A percentile compares a stretch with the other conserved stretches of the same genome.
Evolutionary conservation across 768 basidiomycete genomes (phyloP).

Genomic region (Suillus tomentosus): DNA sequence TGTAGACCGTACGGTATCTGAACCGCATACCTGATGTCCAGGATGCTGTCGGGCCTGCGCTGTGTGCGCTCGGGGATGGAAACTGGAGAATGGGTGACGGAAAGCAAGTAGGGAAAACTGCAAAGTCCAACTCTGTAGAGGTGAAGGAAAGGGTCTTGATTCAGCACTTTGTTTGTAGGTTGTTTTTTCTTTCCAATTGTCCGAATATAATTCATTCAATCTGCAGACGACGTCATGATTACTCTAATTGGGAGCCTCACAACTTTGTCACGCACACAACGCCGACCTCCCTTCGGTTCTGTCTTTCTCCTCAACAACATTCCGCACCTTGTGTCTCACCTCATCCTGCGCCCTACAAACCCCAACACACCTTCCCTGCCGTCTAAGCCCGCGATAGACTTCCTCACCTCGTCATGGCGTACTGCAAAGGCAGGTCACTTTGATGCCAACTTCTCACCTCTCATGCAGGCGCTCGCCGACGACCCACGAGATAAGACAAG

Average conservation of each 20-base stretch:
- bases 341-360: slow-evolving; percentile 54
- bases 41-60: slow-evolving; percentile 62
- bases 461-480: slow-evolving; percentile 64
- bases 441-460: slow-evolving; percentile 77
- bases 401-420: slow-evolving; percentile 71
- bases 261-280: slow-evolving; percentile 59
- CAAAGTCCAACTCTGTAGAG: slow-evolving; percentile 43
- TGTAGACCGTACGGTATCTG: slow-evolving; percentile 68
- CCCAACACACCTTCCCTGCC: slow-evolving; percentile 51
- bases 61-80: slow-evolving; percentile 77
- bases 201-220: background rate
- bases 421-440: slow-evolving; percentile 85
- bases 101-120: slow-evolving; percentile 55
- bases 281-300: slow-evolving; percentile 67
- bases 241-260: slow-evolving; percentile 63
- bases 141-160: slow-evolving; percentile 61
- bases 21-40: slow-evolving; percentile 71
- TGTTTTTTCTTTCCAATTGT: background rate
- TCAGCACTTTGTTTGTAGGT: slow-evolving; percentile 76
- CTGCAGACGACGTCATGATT: slow-evolving; percentile 73
- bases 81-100: slow-evolving; percentile 94
- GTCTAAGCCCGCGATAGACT: slow-evolving; percentile 61
- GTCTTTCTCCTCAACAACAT: slow-evolving; percentile 84
- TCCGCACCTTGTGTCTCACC: slow-evolving; percentile 62
- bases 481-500: slow-evolving; percentile 51